Conservation (phyloP, 2,329 filamentous ascomycete genomes). For the Chlorencoelia australis region DNA sequence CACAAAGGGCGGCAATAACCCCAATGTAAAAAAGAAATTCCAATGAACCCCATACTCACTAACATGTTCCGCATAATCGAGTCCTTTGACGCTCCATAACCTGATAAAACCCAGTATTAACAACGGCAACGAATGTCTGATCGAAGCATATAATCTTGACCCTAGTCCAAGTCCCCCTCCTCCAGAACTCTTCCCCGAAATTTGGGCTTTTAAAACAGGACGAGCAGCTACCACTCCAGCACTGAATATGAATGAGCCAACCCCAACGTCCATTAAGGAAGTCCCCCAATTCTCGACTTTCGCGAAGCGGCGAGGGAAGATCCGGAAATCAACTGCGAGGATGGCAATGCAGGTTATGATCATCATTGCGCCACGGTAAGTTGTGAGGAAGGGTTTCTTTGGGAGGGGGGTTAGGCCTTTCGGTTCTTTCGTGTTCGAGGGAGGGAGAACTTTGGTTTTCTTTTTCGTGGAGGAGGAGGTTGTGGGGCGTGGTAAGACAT, state of each 20-base stretch:
- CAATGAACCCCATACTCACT: slow-evolving; percentile 97
- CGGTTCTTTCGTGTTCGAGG: slow-evolving; percentile 30
- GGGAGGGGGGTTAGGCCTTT: slow-evolving; percentile 47
- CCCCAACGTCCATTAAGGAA: slow-evolving; percentile 96
- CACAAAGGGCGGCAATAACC: slow-evolving; percentile 78
- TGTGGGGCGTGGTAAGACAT: slow-evolving; percentile 33
- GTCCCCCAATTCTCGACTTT: slow-evolving; percentile 99
- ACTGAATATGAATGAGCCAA: slow-evolving; percentile 95
- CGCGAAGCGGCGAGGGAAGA: slow-evolving; percentile 89
- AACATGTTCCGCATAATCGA: slow-evolving; percentile 95
- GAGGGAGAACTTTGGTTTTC: slow-evolving; percentile 40
- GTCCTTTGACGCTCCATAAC: slow-evolving; percentile 79
- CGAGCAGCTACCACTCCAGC: slow-evolving; percentile 84
- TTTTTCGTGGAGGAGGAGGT: slow-evolving; percentile 28
- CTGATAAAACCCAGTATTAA: slow-evolving; percentile 70
- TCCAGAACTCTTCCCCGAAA: slow-evolving; percentile 38
- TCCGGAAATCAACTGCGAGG: slow-evolving; percentile 87
- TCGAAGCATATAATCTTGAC: slow-evolving; percentile 52
- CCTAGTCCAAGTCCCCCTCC: slow-evolving; percentile 39
- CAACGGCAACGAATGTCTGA: slow-evolving; percentile 76
- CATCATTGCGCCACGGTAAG: slow-evolving; percentile 86
- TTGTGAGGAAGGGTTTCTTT: slow-evolving; percentile 84
- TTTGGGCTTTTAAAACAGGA: slow-evolving; percentile 60
- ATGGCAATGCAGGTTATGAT: slow-evolving; percentile 83
- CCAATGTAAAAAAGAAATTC: slow-evolving; percentile 99